phyloP scores from a whole-genome alignment of 176 grass and related monocot genomes.

The Poa pratensis region DNA sequence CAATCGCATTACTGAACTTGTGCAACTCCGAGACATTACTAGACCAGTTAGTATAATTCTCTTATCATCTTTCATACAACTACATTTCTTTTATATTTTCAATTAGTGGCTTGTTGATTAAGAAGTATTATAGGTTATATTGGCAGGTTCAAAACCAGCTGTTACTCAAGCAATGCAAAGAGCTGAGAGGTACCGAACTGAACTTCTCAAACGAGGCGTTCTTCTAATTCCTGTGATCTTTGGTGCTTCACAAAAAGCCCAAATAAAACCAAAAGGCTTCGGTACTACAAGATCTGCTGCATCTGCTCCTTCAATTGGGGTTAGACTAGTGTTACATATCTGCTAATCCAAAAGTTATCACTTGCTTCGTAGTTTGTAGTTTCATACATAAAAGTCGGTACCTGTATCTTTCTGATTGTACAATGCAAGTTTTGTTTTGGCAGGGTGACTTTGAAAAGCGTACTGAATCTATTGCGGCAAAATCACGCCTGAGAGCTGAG shows the following conservation, averaged over 20 bases:
- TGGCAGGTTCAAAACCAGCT: constrained; percentile 84
- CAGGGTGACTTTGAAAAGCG: constrained; percentile 90
- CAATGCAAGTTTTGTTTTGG: constrained; percentile 39
- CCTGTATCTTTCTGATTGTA: constrained; percentile 30
- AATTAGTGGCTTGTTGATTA: constrained; percentile 43
- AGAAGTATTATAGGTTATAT: constrained; percentile 84
- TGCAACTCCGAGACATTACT: constrained; percentile 81
- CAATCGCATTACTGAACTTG: constrained; percentile 86
- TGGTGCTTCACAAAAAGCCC: constrained; percentile 70
- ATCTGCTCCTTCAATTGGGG: constrained; percentile 70
- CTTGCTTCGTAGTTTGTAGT: constrained; percentile 26
- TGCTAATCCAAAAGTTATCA: constrained; percentile 32
- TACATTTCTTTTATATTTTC: constrained; percentile 13
- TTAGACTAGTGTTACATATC: constrained; percentile 49
- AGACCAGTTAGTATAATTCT: constrained; percentile 88
- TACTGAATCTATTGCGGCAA: constrained; percentile 75
- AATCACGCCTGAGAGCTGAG: constrained; percentile 78
- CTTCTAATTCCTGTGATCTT: constrained; percentile 94
- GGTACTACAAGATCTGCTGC: constrained; percentile 49
- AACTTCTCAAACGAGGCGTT: constrained; percentile 80
- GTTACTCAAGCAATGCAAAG: constrained; percentile 76
- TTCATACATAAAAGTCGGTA: neutral
- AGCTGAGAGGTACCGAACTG: constrained; percentile 83
- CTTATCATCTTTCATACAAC: constrained; percentile 22
- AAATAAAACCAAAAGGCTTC: constrained; percentile 66